Conservation (phyloP, 176 grass and related monocot genomes). For the Cenchrus fungigraminus region DNA sequence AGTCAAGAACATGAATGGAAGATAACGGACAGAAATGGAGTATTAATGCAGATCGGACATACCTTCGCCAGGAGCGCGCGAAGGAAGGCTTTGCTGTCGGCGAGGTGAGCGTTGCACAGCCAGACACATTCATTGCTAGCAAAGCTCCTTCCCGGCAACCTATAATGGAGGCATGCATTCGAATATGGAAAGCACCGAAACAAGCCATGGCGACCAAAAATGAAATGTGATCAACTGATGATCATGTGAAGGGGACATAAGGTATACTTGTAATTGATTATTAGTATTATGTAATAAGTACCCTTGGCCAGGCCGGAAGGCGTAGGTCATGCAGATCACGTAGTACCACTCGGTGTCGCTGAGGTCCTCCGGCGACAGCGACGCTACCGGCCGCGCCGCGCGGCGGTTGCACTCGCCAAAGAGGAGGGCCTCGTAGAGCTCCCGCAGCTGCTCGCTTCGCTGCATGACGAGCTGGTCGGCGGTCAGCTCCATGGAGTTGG, state of each 20-base stretch:
- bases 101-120: slow-evolving; percentile 71
- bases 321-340: slow-evolving; percentile 91
- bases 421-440: slow-evolving; percentile 72
- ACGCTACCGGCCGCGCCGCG: slow-evolving; percentile 56
- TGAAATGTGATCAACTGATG: no score
- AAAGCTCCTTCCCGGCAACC: slow-evolving; percentile 78
- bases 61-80: slow-evolving; percentile 87
- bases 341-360: slow-evolving; percentile 88
- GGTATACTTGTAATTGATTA: no score
- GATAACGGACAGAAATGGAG: no score
- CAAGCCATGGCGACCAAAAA: no score
- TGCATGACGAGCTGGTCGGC: slow-evolving; percentile 65
- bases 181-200: no score
- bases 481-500: slow-evolving; percentile 53
- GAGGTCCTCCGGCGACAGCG: slow-evolving; percentile 83
- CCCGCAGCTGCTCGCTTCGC: slow-evolving; percentile 78
- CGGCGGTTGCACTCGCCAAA: slow-evolving; percentile 64
- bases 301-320: slow-evolving; percentile 73
- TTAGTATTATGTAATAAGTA: background rate
- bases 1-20: no score
- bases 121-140: slow-evolving; percentile 56
- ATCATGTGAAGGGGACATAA: no score
- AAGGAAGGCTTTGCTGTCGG: slow-evolving; percentile 51
- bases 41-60: background rate
- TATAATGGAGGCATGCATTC: background rate